Conservation (phyloP, 2,329 filamentous ascomycete species). For the Xylariales sp. region DNA sequence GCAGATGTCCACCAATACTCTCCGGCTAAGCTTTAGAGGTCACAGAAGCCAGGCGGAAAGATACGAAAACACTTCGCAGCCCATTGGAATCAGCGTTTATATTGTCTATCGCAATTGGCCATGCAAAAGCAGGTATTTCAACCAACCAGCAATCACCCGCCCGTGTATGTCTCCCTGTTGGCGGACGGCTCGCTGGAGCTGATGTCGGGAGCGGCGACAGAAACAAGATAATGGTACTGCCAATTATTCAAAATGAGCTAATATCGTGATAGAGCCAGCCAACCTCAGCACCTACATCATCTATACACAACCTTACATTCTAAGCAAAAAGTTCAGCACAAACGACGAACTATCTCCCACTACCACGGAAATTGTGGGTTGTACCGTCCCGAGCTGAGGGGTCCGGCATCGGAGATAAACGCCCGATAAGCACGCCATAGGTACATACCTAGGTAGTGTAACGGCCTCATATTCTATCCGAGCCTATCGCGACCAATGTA, state of each 20-base stretch:
- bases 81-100: conserved; percentile 34
- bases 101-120: conserved; percentile 20
- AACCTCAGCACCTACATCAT: background rate
- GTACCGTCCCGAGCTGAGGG: background rate
- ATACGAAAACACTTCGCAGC: conserved; percentile 22
- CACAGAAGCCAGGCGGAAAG: conserved; percentile 21
- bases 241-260: conserved; percentile 8
- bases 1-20: conserved; percentile 12
- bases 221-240: background rate
- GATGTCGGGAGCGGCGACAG: conserved; percentile 5
- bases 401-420: conserved; percentile 33
- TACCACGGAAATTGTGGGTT: conserved; percentile 16
- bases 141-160: conserved; percentile 8
- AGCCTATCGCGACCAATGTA: conserved; percentile 17
- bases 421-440: conserved; percentile 19
- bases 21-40: background rate
- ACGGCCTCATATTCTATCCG: conserved; percentile 2
- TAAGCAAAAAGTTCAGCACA: background rate
- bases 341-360: background rate
- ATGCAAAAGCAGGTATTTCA: conserved; percentile 18
- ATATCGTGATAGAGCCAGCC: conserved; percentile 12
- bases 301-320: conserved; percentile 5
- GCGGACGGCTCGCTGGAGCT: conserved; percentile 9
- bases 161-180: background rate
- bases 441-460: background rate